Conservation (phyloP, 2,329 filamentous ascomycete species). For the Achaetomium macrosporum region DNA sequence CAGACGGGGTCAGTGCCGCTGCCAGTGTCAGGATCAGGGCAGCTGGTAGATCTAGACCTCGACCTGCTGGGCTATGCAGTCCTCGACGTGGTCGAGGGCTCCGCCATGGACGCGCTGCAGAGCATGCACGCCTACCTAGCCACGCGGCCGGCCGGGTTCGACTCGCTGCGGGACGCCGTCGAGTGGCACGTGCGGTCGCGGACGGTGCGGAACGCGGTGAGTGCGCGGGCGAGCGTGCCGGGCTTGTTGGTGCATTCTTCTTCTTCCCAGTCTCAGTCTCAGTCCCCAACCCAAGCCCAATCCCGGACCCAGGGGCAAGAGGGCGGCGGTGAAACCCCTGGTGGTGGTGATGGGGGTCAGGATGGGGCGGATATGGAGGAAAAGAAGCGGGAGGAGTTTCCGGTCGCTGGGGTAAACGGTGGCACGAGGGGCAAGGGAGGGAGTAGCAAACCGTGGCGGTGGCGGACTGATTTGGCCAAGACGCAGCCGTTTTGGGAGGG, state of each 20-base stretch:
- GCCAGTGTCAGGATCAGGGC: not conserved
- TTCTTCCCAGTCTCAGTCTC: not conserved
- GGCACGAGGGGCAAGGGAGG: not conserved
- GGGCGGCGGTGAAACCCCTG: conserved; percentile 24
- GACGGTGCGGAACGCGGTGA: conserved; percentile 75
- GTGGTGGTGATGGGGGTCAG: not conserved
- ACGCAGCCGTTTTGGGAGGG: conserved; percentile 91
- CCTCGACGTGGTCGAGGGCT: conserved; percentile 92
- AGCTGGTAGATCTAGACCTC: conserved; percentile 10
- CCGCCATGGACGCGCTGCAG: conserved; percentile 87
- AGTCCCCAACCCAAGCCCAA: too few relatives aligned
- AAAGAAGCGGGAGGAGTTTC: not conserved
- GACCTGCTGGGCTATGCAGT: conserved; percentile 80
- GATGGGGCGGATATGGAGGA: conserved; percentile 40
- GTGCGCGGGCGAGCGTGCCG: conserved; percentile 84
- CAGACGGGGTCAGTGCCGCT: not conserved
- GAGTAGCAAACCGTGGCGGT: conserved; percentile 54
- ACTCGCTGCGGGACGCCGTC: conserved; percentile 71
- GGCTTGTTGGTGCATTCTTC: conserved; percentile 56
- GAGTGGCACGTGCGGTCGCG: conserved; percentile 91
- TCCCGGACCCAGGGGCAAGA: too few relatives aligned
- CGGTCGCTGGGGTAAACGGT: not conserved
- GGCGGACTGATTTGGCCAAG: conserved; percentile 76
- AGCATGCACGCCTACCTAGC: conserved; percentile 92
- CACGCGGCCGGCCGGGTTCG: conserved; percentile 71